Base-by-base conservation (phyloP, 768 basidiomycete species). In the Hysterangium stoloniferum region DNA sequence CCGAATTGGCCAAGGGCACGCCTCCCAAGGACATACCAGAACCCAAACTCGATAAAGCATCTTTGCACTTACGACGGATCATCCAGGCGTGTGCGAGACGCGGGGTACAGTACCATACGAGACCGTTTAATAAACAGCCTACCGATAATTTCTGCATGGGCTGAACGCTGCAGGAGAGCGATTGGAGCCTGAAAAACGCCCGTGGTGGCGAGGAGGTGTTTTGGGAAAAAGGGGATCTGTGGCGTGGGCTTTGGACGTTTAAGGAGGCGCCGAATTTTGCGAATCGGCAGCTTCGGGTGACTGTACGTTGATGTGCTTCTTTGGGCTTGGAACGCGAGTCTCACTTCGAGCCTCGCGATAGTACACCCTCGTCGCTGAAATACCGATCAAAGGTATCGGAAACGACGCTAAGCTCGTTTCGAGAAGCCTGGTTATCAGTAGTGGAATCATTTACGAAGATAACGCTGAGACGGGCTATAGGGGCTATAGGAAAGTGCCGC, bases 191-290 rank as follows among this genome's bases (percentile, higher is more conserved):
- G 27, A 29, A 45, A 4, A 32, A 24, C 27, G 11, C 29, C 31
- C 15, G 12, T 45, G 11, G 4, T 1, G 11, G 17, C 9, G 25
- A 12, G 2, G 8, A 28, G 17, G n/a, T 11, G 24, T 19, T 28
- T 20, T 51, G 49, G 49, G 49, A 51, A 32, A 42, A 51, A 31
- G 27, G 49, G 19, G 15, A 41, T 31, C 31, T 51, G 1, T 51
- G 38, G 49, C 11, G 12, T 11, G 49, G 49, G 2, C 37, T 19
- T 15, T 51, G 38, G 38, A 51, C 6, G 15, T 49, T 41, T 31
- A 42, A 32, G 19, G 49, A 51, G 38, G 31, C 37, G 11, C 49
- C 49, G 20, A 51, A 49, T 27, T 49, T 49, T 25, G 4, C 13
- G 3, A 42, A 27, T 36, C 37, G 48, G 15, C 48, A 41, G 24